Conservation (phyloP, 139 green algal genomes). For the Monoraphidium neglectum region DNA sequence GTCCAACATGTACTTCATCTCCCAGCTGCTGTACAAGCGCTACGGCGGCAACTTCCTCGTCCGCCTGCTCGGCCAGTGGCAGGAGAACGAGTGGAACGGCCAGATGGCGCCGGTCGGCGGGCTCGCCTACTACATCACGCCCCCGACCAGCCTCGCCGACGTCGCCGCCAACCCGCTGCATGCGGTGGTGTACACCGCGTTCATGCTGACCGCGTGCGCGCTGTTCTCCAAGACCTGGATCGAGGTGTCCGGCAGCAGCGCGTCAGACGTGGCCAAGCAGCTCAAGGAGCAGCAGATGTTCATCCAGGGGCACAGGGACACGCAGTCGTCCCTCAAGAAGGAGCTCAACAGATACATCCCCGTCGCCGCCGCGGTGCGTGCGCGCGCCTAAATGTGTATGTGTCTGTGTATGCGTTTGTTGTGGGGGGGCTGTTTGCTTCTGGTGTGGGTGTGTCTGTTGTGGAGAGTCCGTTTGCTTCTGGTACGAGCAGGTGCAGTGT, state of each 20-base stretch:
- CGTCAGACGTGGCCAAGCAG: conserved; percentile 96
- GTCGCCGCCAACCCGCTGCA: conserved; percentile 95
- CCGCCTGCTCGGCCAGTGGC: conserved; percentile 64
- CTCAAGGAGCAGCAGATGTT: conserved; percentile 98
- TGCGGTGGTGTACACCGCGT: conserved; percentile 96
- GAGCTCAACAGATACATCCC: conserved; percentile 94
- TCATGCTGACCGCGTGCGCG: conserved; percentile 98
- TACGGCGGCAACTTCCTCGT: conserved; percentile 96
- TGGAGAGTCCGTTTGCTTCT: no score
- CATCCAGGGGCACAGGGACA: conserved; percentile 91
- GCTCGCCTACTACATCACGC: conserved; percentile 99
- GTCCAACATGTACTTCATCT: conserved; percentile 99
- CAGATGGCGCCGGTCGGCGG: conserved; percentile 92
- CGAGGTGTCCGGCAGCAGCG: conserved; percentile 95
- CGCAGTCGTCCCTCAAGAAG: conserved; percentile 85
- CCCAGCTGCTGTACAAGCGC: conserved; percentile 98
- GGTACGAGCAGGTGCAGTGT: no score
- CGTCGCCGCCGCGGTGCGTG: conserved; percentile 78
- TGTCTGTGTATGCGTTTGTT: no score
- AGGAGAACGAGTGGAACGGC: conserved; percentile 70
- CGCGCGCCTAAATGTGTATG: no score
- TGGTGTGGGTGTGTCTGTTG: no score
- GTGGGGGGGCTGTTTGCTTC: no score
- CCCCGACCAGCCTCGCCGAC: conserved; percentile 82
- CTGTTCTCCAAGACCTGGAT: conserved; percentile 99